Conservation (phyloP, 768 basidiomycete genomes). For the Sarcomyxa edulis region DNA sequence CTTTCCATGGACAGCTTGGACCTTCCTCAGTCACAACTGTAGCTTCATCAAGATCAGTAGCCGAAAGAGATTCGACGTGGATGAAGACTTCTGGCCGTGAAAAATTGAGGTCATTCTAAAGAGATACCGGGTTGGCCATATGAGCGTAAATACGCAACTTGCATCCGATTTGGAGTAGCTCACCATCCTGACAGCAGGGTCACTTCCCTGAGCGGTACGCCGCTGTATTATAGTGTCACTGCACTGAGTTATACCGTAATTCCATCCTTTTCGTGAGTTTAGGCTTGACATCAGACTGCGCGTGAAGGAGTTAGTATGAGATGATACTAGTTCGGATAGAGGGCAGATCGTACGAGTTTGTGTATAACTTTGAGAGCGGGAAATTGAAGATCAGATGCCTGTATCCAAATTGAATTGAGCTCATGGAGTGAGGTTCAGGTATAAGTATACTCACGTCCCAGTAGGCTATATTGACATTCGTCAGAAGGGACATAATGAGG, state of each 20-base stretch:
- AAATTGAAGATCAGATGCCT: conserved; percentile 35
- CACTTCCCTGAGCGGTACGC: neutral
- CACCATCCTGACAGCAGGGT: too few relatives aligned
- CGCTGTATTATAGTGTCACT: neutral
- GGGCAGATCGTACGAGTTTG: too few relatives aligned
- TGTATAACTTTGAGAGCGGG: conserved; percentile 33
- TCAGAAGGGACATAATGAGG: neutral
- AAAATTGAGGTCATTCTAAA: neutral
- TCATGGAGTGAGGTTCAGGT: neutral
- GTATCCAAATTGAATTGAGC: neutral
- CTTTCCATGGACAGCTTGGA: too few relatives aligned
- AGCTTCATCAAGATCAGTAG: too few relatives aligned
- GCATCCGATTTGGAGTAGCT: neutral
- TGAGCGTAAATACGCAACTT: neutral
- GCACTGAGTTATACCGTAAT: conserved; percentile 8
- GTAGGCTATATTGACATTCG: conserved; percentile 11
- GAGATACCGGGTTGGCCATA: too few relatives aligned
- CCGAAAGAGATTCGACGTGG: conserved; percentile 17
- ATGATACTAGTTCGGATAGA: too few relatives aligned
- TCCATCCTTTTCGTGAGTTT: conserved; percentile 28
- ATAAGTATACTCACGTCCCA: conserved; percentile 15
- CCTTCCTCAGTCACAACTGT: too few relatives aligned
- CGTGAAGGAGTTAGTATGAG: too few relatives aligned
- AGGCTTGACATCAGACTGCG: conserved; percentile 33
- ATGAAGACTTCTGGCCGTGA: conserved; percentile 12